Conservation (phyloP, 352 stramenopile genomes). For the Phytophthora hybrid region DNA sequence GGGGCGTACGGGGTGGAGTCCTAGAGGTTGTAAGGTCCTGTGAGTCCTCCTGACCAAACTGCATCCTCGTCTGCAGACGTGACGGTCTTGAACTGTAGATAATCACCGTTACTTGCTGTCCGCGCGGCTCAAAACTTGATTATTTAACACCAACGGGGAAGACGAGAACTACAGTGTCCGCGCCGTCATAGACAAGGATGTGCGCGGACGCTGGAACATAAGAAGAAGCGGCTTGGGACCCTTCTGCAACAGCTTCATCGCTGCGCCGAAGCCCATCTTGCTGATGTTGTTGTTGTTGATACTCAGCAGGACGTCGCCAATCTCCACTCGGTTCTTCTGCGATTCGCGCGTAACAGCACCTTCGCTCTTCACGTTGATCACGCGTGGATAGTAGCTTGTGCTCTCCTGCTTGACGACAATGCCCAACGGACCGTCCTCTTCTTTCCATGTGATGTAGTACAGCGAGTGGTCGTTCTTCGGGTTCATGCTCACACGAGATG, state of each 20-base stretch:
- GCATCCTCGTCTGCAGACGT: constrained; percentile 37
- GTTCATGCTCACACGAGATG: constrained; percentile 81
- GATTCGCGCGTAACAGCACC: constrained; percentile 81
- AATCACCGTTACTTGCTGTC: constrained; percentile 26
- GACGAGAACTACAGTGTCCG: constrained; percentile 46
- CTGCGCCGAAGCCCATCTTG: constrained; percentile 88
- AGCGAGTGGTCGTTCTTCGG: constrained; percentile 85
- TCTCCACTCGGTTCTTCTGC: constrained; percentile 86
- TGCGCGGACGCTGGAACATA: constrained; percentile 83
- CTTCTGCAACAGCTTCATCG: constrained; percentile 89
- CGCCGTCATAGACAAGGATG: constrained; percentile 44
- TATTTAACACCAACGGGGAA: constrained; percentile 35
- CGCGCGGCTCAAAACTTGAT: constrained; percentile 31
- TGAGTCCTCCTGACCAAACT: constrained; percentile 27
- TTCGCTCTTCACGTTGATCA: constrained; percentile 91
- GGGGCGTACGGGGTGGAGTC: constrained; percentile 26
- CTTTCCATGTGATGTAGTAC: constrained; percentile 93
- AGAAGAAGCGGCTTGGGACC: constrained; percentile 86
- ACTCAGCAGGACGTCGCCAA: constrained; percentile 83
- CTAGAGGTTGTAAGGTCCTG: background rate
- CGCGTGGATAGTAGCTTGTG: constrained; percentile 86
- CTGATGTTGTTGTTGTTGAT: constrained; percentile 94
- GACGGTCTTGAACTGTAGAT: constrained; percentile 15
- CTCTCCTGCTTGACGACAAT: constrained; percentile 91
- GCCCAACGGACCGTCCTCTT: constrained; percentile 84